Conservation (phyloP, 2,329 filamentous ascomycete genomes). For the Dactylellina leptospora region DNA sequence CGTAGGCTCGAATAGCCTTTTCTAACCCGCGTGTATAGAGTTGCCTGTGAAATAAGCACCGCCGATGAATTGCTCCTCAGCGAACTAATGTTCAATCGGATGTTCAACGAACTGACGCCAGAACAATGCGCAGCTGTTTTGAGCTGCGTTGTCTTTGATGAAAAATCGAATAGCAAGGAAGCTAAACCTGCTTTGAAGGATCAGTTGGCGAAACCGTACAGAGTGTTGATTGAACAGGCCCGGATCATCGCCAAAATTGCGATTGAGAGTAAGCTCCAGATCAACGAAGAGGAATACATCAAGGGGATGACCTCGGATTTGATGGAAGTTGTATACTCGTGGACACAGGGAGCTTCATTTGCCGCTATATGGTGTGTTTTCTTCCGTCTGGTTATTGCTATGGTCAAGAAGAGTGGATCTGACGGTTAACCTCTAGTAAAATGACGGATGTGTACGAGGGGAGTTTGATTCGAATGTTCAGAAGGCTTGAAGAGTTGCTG, state of each 20-base stretch:
- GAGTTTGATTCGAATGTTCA: conserved; percentile 93
- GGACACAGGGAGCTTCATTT: conserved; percentile 90
- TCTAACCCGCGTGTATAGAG: conserved; percentile 63
- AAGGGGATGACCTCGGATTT: conserved; percentile 90
- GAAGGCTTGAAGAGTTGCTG: conserved; percentile 89
- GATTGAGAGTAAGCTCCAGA: conserved; percentile 90
- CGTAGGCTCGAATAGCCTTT: no score
- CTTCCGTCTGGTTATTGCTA: no score
- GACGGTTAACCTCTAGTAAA: conserved; percentile 71
- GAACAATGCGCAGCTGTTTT: conserved; percentile 86
- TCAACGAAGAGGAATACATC: conserved; percentile 87
- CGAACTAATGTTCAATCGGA: conserved; percentile 93
- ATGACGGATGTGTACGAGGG: conserved; percentile 99
- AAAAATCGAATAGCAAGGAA: conserved; percentile 74
- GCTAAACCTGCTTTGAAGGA: conserved; percentile 76
- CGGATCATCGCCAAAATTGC: conserved; percentile 90
- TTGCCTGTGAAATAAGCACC: conserved; percentile 96
- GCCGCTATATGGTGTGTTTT: conserved; percentile 81
- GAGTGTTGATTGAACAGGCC: conserved; percentile 87
- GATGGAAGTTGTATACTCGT: conserved; percentile 94
- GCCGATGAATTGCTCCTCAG: conserved; percentile 93
- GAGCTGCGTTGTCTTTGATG: conserved; percentile 96
- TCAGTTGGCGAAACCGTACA: conserved; percentile 83
- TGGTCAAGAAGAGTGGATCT: no score
- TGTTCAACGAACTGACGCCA: conserved; percentile 94